Base-by-base conservation (phyloP, 139 green algal genomes). In the Micromonas commoda region DNA sequence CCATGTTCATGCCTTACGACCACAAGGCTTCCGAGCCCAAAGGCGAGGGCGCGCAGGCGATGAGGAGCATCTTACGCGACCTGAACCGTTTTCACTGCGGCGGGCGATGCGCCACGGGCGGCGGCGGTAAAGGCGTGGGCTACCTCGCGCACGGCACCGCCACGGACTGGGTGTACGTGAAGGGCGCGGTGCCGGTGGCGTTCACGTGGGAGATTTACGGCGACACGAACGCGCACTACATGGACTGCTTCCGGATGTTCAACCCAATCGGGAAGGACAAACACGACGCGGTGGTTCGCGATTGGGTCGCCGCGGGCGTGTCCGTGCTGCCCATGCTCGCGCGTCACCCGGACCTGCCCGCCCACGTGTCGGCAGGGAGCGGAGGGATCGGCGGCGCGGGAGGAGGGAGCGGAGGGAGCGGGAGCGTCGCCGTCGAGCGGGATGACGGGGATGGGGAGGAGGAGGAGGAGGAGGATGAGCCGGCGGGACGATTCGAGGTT, bases 171-270 rank as follows among this genome's bases (percentile, higher is more conserved):
- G 97, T 98, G 86, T 96, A 88, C 34, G 82, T 89, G 2, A n/a
- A 73, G 51, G 73, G 91, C 31, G 34, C 84, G 0, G 91, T 98
- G 38, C 91, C 91, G 0, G 68, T 97, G 53, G 67, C 88, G 1
- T 94, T 90, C 85, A 98, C 94, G 0, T 98, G 91, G 91, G 94
- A 98, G 88, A 63, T 82, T 34, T 77, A 82, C 60, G 57, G 68
- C 33, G 74, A 73, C 26, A 19, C 26, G 39, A 19, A 71, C 0
- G 93, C 91, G 21, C 57, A 84, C 26, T 93, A 89, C 68, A 67
- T 93, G 21, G 95, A 99, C 76, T 99, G 95, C 82, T 99, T 97
- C 86, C 79, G 86, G 24, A 97, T 96, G 90, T 99, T 99, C 86
- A 99, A 99, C 85, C 95, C 95, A 1, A 34, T 92, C 4, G 85